Percentiles rank a stretch among this genome's conserved stretches.
These are phyloP conservation scores for Chlorella sorokiniana DNA, from an alignment of 139 green algal species.

Conservation along the genomic window DNA sequence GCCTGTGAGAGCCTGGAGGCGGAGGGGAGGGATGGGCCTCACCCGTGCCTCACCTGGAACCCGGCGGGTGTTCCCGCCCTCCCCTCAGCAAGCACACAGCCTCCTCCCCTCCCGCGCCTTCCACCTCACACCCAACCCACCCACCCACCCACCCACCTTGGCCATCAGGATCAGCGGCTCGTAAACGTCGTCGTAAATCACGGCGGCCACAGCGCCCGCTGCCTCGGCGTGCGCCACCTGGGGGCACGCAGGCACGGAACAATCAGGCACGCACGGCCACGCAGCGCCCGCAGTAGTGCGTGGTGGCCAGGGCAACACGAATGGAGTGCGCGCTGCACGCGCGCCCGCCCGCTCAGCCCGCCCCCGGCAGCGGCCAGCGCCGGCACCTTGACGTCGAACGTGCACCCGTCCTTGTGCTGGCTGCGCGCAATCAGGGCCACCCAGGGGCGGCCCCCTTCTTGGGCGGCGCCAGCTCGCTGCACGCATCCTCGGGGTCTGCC, in stretches of 20 bases:
- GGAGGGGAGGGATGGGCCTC: background rate
- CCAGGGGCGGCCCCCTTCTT: constrained; percentile 47
- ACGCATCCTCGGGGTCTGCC: constrained; percentile 62
- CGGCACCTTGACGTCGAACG: constrained; percentile 82
- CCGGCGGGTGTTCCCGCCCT: background rate
- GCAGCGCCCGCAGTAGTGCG: background rate
- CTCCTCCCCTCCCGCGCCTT: background rate
- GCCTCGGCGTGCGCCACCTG: constrained; percentile 73
- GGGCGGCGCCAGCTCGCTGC: constrained; percentile 48
- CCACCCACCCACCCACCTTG: constrained; percentile 42
- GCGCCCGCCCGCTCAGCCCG: background rate
- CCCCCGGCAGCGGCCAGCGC: background rate
- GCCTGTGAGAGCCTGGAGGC: too few relatives aligned
- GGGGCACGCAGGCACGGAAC: background rate
- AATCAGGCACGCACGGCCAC: background rate
- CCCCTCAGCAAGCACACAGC: background rate
- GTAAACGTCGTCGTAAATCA: constrained; percentile 78
- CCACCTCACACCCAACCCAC: background rate
- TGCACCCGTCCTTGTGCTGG: constrained; percentile 68
- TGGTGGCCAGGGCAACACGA: background rate
- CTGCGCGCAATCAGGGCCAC: constrained; percentile 70
- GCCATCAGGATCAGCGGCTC: constrained; percentile 83
- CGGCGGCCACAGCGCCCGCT: constrained; percentile 73
- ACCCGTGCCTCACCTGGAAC: background rate
- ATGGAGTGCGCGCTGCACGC: background rate